These are phyloP conservation scores for Rhododendron ovatum DNA, from an alignment of 148 eudicot species.

Conservation along the genomic window DNA sequence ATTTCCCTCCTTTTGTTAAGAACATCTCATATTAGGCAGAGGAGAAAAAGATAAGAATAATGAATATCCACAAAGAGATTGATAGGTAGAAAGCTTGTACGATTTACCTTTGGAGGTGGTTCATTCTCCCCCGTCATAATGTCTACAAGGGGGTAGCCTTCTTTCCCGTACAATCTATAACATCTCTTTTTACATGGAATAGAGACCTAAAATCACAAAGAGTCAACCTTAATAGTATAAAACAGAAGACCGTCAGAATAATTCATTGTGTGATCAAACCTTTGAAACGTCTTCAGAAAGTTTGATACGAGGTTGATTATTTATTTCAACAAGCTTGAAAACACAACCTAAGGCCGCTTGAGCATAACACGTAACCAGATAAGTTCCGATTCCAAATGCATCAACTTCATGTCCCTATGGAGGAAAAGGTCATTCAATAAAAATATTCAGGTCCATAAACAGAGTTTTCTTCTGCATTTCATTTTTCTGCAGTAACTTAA, in stretches of 20 bases:
- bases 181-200: slow-evolving; percentile 92
- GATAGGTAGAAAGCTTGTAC: not conserved
- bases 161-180: slow-evolving; percentile 90
- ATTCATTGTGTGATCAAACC: slow-evolving; percentile 40
- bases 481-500: not conserved
- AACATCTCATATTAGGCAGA: not conserved
- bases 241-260: not conserved
- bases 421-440: slow-evolving; percentile 3
- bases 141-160: slow-evolving; percentile 85
- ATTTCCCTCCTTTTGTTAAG: not conserved
- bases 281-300: slow-evolving; percentile 96
- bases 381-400: slow-evolving; percentile 92
- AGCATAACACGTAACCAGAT: slow-evolving; percentile 95
- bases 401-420: slow-evolving; percentile 93
- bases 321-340: slow-evolving; percentile 97
- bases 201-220: slow-evolving; percentile 58
- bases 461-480: not conserved
- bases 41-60: not conserved
- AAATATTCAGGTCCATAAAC: not conserved
- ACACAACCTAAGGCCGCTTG: slow-evolving; percentile 97
- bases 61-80: not conserved
- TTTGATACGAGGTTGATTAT: slow-evolving; percentile 91
- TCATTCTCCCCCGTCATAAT: slow-evolving; percentile 90
- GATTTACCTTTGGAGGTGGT: slow-evolving; percentile 80
- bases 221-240: slow-evolving; percentile 1